Conservation (phyloP, 345 rosid species). For the Salix viminalis region DNA sequence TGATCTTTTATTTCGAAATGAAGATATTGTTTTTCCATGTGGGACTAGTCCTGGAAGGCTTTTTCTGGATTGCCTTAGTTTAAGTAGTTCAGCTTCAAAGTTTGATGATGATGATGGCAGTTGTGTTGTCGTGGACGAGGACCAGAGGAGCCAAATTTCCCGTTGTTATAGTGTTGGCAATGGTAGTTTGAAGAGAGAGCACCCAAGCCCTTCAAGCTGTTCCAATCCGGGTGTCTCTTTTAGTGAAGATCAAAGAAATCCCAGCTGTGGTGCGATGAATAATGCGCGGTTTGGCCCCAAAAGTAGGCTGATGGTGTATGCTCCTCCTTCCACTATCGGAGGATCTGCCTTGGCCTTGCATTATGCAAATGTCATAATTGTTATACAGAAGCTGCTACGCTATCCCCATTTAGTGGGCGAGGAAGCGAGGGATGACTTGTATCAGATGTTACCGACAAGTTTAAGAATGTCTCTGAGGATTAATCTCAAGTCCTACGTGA, state of each 20-base stretch:
- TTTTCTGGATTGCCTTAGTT: conserved; percentile 76
- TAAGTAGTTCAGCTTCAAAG: conserved; percentile 61
- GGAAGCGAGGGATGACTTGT: conserved; percentile 91
- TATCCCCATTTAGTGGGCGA: conserved; percentile 94
- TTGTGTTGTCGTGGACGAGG: conserved; percentile 28
- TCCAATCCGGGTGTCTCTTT: conserved; percentile 20
- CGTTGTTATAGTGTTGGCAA: conserved; percentile 34
- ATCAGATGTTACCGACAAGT: conserved; percentile 89
- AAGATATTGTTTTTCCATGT: conserved; percentile 70
- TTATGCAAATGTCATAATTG: conserved; percentile 83
- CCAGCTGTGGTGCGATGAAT: conserved; percentile 16
- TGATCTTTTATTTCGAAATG: conserved; percentile 39
- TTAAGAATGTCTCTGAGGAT: conserved; percentile 57
- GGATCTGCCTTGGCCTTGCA: conserved; percentile 88
- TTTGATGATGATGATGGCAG: conserved; percentile 43
- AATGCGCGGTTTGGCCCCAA: conserved; percentile 43
- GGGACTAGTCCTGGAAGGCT: conserved; percentile 78
- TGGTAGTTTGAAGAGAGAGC: conserved; percentile 36
- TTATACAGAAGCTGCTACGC: conserved; percentile 78
- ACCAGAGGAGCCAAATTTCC: conserved; percentile 44
- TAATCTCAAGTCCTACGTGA: conserved; percentile 65
- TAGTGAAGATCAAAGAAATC: conserved; percentile 33
- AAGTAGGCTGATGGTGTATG: conserved; percentile 47
- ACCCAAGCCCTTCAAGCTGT: conserved; percentile 20
- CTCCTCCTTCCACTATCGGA: conserved; percentile 70